Evolutionary conservation across 1,284 basidiomycete genomes (phyloP).

Genomic region (Tausonia pullulans): DNA sequence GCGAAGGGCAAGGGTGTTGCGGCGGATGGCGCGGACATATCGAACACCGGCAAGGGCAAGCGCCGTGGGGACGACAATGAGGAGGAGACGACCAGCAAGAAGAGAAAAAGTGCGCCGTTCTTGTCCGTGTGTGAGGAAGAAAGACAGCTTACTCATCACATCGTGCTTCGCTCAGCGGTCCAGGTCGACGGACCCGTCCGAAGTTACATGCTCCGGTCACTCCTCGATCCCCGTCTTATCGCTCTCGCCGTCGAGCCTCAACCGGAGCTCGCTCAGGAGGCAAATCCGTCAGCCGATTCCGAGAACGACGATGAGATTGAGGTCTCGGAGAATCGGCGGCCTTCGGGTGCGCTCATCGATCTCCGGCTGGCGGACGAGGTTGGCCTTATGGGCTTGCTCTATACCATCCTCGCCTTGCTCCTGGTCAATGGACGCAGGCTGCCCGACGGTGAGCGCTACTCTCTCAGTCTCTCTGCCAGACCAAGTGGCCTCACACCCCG

Average conservation of each 20-base stretch:
- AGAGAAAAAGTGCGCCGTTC: too few species aligned
- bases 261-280: background rate
- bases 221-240: background rate
- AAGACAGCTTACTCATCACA: too few species aligned
- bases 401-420: background rate
- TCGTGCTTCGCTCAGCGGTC: too few species aligned
- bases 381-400: background rate
- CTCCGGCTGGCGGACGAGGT: background rate
- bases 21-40: background rate
- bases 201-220: conserved; percentile 6
- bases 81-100: too few species aligned
- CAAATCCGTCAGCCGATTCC: too few species aligned
- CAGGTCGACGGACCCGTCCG: too few species aligned
- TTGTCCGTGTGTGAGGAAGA: too few species aligned
- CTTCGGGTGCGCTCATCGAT: background rate
- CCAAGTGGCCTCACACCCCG: too few species aligned
- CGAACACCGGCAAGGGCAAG: too few species aligned
- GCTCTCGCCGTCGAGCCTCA: background rate
- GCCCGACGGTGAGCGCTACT: background rate
- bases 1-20: background rate
- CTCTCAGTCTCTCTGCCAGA: background rate
- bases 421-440: conserved; percentile 1
- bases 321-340: too few species aligned
- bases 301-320: too few species aligned
- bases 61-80: too few species aligned